Percentiles rank a stretch among this genome's conserved stretches.
These are phyloP conservation scores for Penicillium sclerotigenum DNA, from an alignment of 2,329 filamentous ascomycete genomes.

Conservation along the genomic window DNA sequence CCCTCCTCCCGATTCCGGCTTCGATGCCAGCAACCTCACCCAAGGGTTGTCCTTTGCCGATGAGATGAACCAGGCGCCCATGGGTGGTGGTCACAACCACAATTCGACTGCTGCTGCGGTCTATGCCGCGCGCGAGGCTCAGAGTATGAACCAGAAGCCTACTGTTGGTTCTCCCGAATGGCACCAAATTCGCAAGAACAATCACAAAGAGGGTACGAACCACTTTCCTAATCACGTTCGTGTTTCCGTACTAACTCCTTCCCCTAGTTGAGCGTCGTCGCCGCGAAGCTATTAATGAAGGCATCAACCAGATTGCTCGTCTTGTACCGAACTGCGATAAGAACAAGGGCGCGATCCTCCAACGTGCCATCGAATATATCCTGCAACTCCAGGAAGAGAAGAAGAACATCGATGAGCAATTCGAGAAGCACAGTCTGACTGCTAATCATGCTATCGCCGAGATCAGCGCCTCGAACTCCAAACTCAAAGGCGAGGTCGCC, in stretches of 20 bases:
- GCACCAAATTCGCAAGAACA: constrained; percentile 96
- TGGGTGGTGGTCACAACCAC: constrained; percentile 38
- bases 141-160: constrained; percentile 64
- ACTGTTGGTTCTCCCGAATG: constrained; percentile 95
- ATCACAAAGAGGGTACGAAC: constrained; percentile 90
- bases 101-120: constrained; percentile 60
- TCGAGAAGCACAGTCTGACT: constrained; percentile 45
- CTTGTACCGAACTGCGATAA: constrained; percentile 98
- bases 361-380: constrained; percentile 91
- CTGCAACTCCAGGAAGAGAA: constrained; percentile 64
- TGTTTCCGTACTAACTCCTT: constrained; percentile 11
- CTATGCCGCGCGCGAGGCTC: constrained; percentile 52
- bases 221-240: neutral
- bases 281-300: constrained; percentile 97
- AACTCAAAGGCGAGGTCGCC: constrained; percentile 89
- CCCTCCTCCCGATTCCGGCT: constrained; percentile 40
- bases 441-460: constrained; percentile 62
- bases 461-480: constrained; percentile 89
- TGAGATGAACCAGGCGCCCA: constrained; percentile 40
- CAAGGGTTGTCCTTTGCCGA: constrained; percentile 39
- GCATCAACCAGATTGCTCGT: constrained; percentile 96
- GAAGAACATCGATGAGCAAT: constrained; percentile 41
- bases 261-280: constrained; percentile 84
- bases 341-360: constrained; percentile 96
- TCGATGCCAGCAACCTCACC: constrained; percentile 37